Evolutionary conservation across 2,329 filamentous ascomycete species (phyloP), one percentile per base, ranked within the genome.

Genomic region (Pezizomycotina sp.): DNA sequence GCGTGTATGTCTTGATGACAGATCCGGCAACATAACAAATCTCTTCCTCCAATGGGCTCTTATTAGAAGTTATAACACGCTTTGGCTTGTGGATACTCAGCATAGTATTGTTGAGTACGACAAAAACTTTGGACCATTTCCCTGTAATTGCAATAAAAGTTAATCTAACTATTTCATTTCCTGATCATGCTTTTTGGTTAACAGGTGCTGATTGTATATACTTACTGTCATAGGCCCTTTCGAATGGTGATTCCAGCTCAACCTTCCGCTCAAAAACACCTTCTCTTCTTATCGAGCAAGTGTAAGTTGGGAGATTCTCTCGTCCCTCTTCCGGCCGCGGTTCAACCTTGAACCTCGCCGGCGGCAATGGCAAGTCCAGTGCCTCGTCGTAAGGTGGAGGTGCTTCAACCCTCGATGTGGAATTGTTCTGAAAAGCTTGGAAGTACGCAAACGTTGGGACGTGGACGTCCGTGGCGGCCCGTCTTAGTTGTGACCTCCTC

Each of bases 1-100:
- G 62, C 34, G 71, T 77, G 53, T 80, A 83, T n/a, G 65, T 68
- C 53, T 64, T 69, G 45, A 80, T 60, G 23, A 81, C 56, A 36
- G 62, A 62, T 13, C 68, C 68, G 8, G 48, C 39, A 9, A 14
- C 31, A 32, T 42, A 46, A 5, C 45, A 47, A 12, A 36, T 36
- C 10, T 43, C 41, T 13, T 40, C 43, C 21, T 48, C 46, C 22
- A 30, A 36, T 10, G 29, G 18, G 15, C 43, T 34, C 2, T 27
- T 35, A 18, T 28, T 44, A 12, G 46, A 20, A 26, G 49, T 47
- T 27, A 49, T 46, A 6, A 46, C 31, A 13, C 42, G 38, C 56
- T 77, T 78, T 35, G 68, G 62, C 33, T 67, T 64, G 58, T 80
- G 64, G 18, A 83, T 59, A 51, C 65, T 68, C 47, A 83, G 63